Evolutionary conservation across 768 basidiomycete genomes (phyloP).

Genomic region (Lyophyllum semitale): DNA sequence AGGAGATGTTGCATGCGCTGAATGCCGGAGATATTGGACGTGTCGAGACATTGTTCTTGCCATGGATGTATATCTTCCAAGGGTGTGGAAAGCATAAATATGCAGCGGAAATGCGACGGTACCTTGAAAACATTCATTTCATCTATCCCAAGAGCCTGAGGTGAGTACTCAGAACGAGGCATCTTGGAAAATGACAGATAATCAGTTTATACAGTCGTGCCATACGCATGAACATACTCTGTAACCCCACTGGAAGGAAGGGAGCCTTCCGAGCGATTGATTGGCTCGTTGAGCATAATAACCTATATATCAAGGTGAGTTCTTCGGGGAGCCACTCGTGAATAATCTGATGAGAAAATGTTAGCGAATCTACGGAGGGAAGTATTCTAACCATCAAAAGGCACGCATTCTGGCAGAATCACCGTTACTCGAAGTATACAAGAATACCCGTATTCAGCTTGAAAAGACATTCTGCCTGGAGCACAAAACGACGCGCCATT

Average conservation of each 20-base stretch:
- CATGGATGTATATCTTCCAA: constrained; percentile 29
- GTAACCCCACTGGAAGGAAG: constrained; percentile 36
- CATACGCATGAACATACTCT: constrained; percentile 29
- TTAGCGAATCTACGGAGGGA: constrained; percentile 34
- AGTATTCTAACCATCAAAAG: constrained; percentile 16
- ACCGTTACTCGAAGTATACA: constrained; percentile 33
- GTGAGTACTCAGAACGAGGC: not conserved
- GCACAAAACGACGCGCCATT: constrained; percentile 25
- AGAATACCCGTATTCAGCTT: constrained; percentile 22
- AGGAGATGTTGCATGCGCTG: constrained; percentile 20
- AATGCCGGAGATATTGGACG: constrained; percentile 31
- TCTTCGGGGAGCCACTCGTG: no score
- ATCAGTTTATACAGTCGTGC: constrained; percentile 15
- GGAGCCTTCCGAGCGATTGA: constrained; percentile 28
- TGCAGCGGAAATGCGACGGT: constrained; percentile 25
- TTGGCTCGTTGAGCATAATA: constrained; percentile 46
- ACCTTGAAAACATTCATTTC: constrained; percentile 24
- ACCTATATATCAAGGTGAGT: constrained; percentile 42
- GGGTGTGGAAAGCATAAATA: constrained; percentile 35
- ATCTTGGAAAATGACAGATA: not conserved
- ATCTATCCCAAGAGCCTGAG: constrained; percentile 7
- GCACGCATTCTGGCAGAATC: constrained; percentile 34
- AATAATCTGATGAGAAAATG: not conserved
- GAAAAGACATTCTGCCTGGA: constrained; percentile 27
- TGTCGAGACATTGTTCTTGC: constrained; percentile 22